Evolutionary conservation across 108 stramenopile genomes (phyloP).

Genomic region (Cyclotella atomus): DNA sequence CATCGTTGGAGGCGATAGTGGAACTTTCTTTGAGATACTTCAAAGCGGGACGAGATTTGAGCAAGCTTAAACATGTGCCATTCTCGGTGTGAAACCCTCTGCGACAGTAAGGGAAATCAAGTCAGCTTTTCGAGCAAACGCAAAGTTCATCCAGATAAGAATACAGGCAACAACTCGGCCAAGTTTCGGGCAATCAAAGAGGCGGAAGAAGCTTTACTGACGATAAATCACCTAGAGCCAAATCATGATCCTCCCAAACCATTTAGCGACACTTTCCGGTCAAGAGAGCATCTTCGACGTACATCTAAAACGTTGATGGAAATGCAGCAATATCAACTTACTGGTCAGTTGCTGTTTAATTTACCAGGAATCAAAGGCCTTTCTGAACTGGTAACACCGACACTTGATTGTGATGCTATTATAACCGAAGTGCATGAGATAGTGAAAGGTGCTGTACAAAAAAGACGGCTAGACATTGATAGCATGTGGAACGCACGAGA

Average conservation of each 20-base stretch:
- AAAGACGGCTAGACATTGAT: slow-evolving; percentile 46
- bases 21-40: slow-evolving; percentile 49
- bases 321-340: slow-evolving; percentile 53
- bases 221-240: slow-evolving; percentile 5
- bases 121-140: slow-evolving; percentile 44
- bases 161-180: slow-evolving; percentile 1
- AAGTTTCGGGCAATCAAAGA: slow-evolving; percentile 50
- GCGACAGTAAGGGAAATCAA: slow-evolving; percentile 46
- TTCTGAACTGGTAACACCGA: slow-evolving; percentile 52
- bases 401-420: slow-evolving; percentile 37
- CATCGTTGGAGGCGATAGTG: slow-evolving; percentile 41
- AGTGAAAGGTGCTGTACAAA: slow-evolving; percentile 48
- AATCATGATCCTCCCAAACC: slow-evolving; percentile 8
- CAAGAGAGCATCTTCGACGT: slow-evolving; percentile 22
- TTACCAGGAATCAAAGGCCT: slow-evolving; percentile 41
- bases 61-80: slow-evolving; percentile 50
- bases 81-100: slow-evolving; percentile 54
- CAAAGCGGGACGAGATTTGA: slow-evolving; percentile 45
- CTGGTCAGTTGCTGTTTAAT: slow-evolving; percentile 40
- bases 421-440: slow-evolving; percentile 27
- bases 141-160: slow-evolving; percentile 52
- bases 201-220: slow-evolving; percentile 41
- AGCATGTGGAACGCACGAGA: slow-evolving; percentile 51
- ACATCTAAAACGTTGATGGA: slow-evolving; percentile 32
- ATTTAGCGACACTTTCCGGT: slow-evolving; percentile 11